Evolutionary conservation across 768 basidiomycete species (phyloP), one percentile per base, ranked within the genome.

Genomic region (Mycena indigotica): DNA sequence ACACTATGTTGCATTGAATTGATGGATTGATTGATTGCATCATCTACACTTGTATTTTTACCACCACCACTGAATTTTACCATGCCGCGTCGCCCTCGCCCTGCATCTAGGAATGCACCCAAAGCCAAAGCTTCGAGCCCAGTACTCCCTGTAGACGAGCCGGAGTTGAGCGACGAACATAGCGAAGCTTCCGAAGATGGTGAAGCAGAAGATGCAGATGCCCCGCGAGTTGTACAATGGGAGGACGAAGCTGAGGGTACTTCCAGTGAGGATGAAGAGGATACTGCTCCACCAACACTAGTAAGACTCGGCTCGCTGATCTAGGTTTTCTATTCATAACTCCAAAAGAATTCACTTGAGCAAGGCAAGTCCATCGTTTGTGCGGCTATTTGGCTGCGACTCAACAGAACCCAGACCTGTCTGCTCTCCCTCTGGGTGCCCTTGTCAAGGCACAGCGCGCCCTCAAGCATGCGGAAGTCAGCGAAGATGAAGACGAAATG

Each of bases 371-470:
- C 45, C 10, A 30, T 23, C 23, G 2, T 19, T 25, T 1, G 32
- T 28, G 21, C 39, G 23, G 39, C 23, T 16, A 23, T 5, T 52
- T 17, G 13, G 32, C 19, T 52, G 10, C 49, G 23, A 38, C 39
- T 1, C 6, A 45, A 5, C 16, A 61, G 25, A 60, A 21, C 23
- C 39, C 53, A 89, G 88, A 84, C 66, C 72, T 89, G 40, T 81
- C 83, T 21, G 69, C 76, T 29, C 62, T 92, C 25, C 85, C 90
- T 0, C 77, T 91, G 15, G 86, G 86, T 4, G 75, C 84, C 4
- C 74, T 90, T 21, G 79, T 85, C 21, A 84, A 77, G 62, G 88
- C 88, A n/a, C 87, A 86, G 60, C 75, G 75, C 35, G 72, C 81
- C 28, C 74, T 91, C 17, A 72, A 74, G 6, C 75, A 76, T 40